Evolutionary conservation across 2,329 filamentous ascomycete species (phyloP).

Genomic region (Ceratocystis smalleyi): DNA sequence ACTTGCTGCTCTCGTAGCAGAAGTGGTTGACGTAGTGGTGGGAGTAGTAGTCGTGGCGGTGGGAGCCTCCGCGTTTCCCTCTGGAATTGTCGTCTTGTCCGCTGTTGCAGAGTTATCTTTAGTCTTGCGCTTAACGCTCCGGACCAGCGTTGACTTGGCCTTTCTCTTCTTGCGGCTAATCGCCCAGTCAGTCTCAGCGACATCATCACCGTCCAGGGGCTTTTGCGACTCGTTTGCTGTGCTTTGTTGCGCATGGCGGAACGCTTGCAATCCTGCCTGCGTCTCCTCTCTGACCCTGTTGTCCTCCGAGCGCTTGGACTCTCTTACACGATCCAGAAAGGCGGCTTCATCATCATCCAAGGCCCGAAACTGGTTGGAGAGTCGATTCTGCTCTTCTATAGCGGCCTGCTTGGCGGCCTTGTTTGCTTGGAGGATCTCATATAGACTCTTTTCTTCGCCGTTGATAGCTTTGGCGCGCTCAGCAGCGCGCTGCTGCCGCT

Average conservation of each 20-base stretch:
- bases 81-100: not conserved
- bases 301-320: conserved; percentile 37
- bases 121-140: conserved; percentile 26
- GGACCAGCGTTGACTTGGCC: conserved; percentile 15
- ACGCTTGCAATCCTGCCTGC: conserved; percentile 40
- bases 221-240: conserved; percentile 19
- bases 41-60: not conserved
- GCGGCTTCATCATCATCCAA: conserved; percentile 68
- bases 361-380: conserved; percentile 63
- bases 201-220: conserved; percentile 19
- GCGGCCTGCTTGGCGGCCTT: conserved; percentile 65
- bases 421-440: conserved; percentile 63
- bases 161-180: conserved; percentile 24
- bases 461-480: conserved; percentile 29
- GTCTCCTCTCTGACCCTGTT: conserved; percentile 39
- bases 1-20: not conserved
- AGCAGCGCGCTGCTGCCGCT: conserved; percentile 39
- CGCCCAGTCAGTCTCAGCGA: conserved; percentile 16
- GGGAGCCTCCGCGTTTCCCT: not conserved
- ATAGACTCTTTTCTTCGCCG: conserved; percentile 46
- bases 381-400: conserved; percentile 56
- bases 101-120: conserved; percentile 13
- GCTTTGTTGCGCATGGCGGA: conserved; percentile 35
- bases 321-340: conserved; percentile 48
- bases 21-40: not conserved